These are phyloP conservation scores for Aspergillus piperis DNA, from an alignment of 2,329 filamentous ascomycete species.

Conservation along the genomic window DNA sequence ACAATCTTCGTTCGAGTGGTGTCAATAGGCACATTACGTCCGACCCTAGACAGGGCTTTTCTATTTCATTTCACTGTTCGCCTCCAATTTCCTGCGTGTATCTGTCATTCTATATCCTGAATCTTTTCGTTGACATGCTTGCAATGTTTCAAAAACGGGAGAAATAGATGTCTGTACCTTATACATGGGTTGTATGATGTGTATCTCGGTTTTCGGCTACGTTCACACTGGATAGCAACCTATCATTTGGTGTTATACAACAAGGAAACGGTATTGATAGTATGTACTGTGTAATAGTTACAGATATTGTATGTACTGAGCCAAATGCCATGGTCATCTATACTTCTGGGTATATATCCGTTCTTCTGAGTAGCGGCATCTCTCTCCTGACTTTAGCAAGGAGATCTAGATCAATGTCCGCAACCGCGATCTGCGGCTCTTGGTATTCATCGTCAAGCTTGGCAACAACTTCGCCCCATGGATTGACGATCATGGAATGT, in stretches of 20 bases:
- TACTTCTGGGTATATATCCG: conserved; percentile 52
- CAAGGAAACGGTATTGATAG: background rate
- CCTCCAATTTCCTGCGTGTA: conserved; percentile 25
- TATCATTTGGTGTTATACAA: background rate
- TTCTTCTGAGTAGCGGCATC: conserved; percentile 60
- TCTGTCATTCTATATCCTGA: conserved; percentile 24
- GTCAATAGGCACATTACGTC: conserved; percentile 33
- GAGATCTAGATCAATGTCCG: conserved; percentile 57
- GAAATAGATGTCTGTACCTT: conserved; percentile 12
- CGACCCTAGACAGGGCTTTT: conserved; percentile 37
- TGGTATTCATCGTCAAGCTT: conserved; percentile 55
- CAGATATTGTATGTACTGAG: background rate
- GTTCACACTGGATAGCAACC: background rate
- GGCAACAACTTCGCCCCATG: conserved; percentile 77
- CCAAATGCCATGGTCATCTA: conserved; percentile 22
- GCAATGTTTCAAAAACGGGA: conserved; percentile 12
- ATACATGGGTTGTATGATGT: background rate
- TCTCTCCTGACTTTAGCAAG: conserved; percentile 56
- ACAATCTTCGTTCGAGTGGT: conserved; percentile 32
- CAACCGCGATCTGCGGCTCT: conserved; percentile 51
- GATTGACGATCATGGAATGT: conserved; percentile 79
- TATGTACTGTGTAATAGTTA: background rate
- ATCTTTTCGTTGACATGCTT: conserved; percentile 17
- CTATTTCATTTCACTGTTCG: conserved; percentile 31
- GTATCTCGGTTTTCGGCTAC: background rate